A percentile compares a stretch with the other conserved stretches of the same genome.
phyloP scores from a whole-genome alignment of 2,329 filamentous ascomycete genomes.

The Lasiodiplodia hormozganensis region DNA sequence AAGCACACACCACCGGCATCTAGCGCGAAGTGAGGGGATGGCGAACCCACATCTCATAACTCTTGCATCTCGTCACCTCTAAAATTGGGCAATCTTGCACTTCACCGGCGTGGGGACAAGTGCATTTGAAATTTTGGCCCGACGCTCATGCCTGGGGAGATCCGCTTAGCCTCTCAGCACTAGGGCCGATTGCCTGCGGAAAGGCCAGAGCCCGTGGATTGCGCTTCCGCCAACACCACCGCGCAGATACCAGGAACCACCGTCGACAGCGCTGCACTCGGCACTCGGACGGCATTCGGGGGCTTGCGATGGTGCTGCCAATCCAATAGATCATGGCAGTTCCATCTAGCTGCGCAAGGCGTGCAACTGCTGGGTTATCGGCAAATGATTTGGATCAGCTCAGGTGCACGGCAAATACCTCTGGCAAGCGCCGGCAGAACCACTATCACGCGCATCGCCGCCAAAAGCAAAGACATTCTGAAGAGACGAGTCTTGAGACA shows the following conservation, averaged over 20 bases:
- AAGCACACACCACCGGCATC: conserved; percentile 14
- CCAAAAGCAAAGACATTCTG: neutral
- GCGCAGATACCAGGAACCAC: conserved; percentile 7
- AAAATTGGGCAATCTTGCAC: conserved; percentile 21
- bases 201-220: neutral
- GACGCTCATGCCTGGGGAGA: conserved; percentile 13
- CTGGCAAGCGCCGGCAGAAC: neutral
- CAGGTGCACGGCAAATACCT: conserved; percentile 17
- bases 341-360: neutral
- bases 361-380: neutral
- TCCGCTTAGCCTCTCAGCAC: conserved; percentile 17
- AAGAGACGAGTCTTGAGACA: conserved; percentile 9
- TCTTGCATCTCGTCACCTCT: conserved; percentile 1
- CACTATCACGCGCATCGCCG: conserved; percentile 5
- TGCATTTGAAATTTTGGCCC: conserved; percentile 1
- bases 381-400: conserved; percentile 14
- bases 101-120: neutral
- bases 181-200: conserved; percentile 15
- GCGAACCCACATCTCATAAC: conserved; percentile 17
- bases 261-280: conserved; percentile 6
- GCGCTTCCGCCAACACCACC: conserved; percentile 10
- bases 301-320: neutral
- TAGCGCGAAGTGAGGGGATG: conserved; percentile 17
- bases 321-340: neutral
- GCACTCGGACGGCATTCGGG: conserved; percentile 16